Base-by-base conservation (phyloP, 331 rosid species). In the Rhamnella rubrinervis region DNA sequence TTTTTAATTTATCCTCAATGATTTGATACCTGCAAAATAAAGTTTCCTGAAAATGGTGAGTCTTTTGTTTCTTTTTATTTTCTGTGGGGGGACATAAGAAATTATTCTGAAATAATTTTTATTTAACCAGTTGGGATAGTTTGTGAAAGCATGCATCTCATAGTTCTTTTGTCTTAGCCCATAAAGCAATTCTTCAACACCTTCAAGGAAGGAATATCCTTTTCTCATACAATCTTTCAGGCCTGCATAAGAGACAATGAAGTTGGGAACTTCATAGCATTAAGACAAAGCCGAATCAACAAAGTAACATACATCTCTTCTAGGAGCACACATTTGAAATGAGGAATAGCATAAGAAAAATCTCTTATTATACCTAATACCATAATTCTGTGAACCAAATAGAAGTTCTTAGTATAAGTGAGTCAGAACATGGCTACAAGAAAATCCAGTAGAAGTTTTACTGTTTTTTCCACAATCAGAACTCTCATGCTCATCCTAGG, bases 141-240 rank as follows among this genome's bases (percentile, higher is more conserved):
- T 93, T 3, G 98, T 90, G 85, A 88, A 93, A 44, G 98, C 95
- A 71, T 93, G 98, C 90, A 93, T 93, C 84, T 90, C 95, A 37
- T 87, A 90, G 80, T 87, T 84, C 59, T 78, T 82, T 77, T 77
- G 65, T 84, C 87, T 90, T 60, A 93, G 82, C 52, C 77, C 72
- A 68, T 66, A 59, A 82, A 93, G 97, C 86, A 93, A 71, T 77
- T 85, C 86, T 78, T 93, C 96, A 58, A 87, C 63, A 61, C 92
- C 97, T 68, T 85, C 89, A 46, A 88, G 51, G 85, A 79, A 93
- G 61, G 85, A 86, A 81, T 88, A 93, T 69, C 97, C 92, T 31
- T 68, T 84, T 68, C 25, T 82, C 97, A 93, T 84, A 65, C 97
- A 90, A 58, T 63, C 40, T 81, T 93, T 93, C 47, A 90, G 92